A percentile compares a stretch with the other conserved stretches of the same genome.
Evolutionary conservation across 2,329 filamentous ascomycete genomes (phyloP).

Genomic region (Aspergillus pseudonomiae): DNA sequence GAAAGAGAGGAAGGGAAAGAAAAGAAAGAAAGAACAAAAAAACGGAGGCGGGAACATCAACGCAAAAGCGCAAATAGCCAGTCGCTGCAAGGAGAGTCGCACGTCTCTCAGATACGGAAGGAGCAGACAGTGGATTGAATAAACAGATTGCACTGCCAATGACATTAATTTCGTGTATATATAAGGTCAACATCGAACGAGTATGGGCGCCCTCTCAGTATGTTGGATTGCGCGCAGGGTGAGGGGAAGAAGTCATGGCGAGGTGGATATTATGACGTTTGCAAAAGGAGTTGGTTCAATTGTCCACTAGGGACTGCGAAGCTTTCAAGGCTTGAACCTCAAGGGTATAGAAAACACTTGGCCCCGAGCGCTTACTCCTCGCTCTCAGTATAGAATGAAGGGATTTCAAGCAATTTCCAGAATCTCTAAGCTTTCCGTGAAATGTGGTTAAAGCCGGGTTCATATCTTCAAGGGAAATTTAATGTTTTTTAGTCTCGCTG

Average conservation of each 20-base stretch:
- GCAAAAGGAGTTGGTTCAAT: not conserved
- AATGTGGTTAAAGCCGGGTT: not conserved
- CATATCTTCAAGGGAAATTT: not conserved
- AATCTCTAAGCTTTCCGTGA: not conserved
- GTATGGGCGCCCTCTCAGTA: not conserved
- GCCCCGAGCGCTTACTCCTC: not conserved
- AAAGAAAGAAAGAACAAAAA: not conserved
- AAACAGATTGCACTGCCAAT: not conserved
- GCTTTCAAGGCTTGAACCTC: not conserved
- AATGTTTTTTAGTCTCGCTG: not conserved
- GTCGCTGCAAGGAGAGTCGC: not conserved
- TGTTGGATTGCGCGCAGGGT: not conserved
- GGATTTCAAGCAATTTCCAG: not conserved
- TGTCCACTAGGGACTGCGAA: not conserved
- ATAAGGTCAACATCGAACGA: not conserved
- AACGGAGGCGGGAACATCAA: not conserved
- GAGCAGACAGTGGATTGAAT: not conserved
- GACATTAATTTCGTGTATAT: not conserved
- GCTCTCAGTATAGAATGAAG: not conserved
- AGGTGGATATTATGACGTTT: constrained; percentile 3
- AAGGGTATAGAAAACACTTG: not conserved
- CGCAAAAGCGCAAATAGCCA: not conserved
- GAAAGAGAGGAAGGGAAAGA: not conserved
- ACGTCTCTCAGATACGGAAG: not conserved
- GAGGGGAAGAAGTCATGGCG: not conserved